Percentiles rank a stretch among this genome's conserved stretches.
These are phyloP conservation scores for Mycena rosella DNA, from an alignment of 768 basidiomycete species.

Conservation along the genomic window DNA sequence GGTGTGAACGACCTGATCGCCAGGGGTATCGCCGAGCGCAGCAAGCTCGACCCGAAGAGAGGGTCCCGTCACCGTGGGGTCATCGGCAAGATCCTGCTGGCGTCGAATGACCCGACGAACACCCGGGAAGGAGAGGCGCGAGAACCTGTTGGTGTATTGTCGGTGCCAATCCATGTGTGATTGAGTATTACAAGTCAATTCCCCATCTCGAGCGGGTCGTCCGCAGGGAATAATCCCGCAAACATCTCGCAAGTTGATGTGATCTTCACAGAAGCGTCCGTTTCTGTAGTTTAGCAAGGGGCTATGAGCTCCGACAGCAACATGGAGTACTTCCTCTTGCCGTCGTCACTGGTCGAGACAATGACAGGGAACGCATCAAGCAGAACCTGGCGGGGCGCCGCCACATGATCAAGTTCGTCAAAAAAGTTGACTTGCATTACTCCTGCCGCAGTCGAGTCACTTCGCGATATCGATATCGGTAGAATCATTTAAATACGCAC, in stretches of 20 bases:
- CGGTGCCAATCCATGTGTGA: conserved; percentile 13
- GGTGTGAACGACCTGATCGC: conserved; percentile 35
- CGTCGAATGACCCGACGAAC: conserved; percentile 20
- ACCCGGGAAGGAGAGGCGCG: too few species aligned
- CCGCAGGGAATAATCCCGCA: conserved; percentile 17
- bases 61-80: background rate
- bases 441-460: background rate
- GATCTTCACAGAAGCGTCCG: conserved; percentile 45
- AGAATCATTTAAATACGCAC: too few species aligned
- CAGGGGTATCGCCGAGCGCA: too few species aligned
- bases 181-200: background rate
- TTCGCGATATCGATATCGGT: too few species aligned
- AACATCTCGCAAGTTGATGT: conserved; percentile 29
- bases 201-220: background rate
- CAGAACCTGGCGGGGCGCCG: background rate
- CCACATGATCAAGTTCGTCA: background rate
- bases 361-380: background rate
- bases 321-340: background rate
- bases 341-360: background rate
- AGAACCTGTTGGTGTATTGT: background rate
- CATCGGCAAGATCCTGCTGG: background rate
- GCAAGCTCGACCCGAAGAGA: too few species aligned
- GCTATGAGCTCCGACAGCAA: conserved; percentile 7
- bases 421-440: background rate
- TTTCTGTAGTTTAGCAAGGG: conserved; percentile 45